These are phyloP conservation scores for Amanita jacksonii DNA, from an alignment of 768 basidiomycete genomes.

Conservation along the genomic window DNA sequence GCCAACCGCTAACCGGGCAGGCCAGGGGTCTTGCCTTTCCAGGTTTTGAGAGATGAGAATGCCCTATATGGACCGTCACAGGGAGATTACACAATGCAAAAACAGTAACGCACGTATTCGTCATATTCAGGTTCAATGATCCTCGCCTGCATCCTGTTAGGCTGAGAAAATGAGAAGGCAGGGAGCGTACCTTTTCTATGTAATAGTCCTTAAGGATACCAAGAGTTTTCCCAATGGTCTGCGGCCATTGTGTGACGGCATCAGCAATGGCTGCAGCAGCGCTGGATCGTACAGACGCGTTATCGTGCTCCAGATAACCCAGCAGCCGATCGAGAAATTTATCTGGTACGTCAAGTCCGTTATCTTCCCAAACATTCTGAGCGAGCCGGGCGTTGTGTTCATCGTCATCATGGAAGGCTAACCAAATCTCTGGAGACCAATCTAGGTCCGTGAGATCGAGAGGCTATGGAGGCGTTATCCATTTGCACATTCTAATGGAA, in stretches of 20 bases:
- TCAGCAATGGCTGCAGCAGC: constrained; percentile 67
- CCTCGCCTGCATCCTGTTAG: constrained; percentile 46
- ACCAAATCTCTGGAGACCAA: constrained; percentile 84
- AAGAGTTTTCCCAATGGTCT: constrained; percentile 38
- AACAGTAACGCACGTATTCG: constrained; percentile 57
- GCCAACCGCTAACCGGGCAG: constrained; percentile 67
- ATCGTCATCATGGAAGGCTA: constrained; percentile 77
- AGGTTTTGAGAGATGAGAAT: constrained; percentile 86
- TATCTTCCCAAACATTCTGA: constrained; percentile 85
- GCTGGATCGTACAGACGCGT: constrained; percentile 70
- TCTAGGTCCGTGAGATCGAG: constrained; percentile 92
- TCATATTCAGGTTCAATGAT: constrained; percentile 89
- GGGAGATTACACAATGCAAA: not conserved
- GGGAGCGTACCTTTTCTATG: constrained; percentile 59
- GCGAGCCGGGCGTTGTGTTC: constrained; percentile 86
- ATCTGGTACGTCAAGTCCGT: constrained; percentile 82
- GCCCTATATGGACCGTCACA: constrained; percentile 43
- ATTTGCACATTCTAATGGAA: too few relatives aligned
- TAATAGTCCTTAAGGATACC: constrained; percentile 59
- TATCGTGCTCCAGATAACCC: constrained; percentile 65
- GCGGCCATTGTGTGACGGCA: constrained; percentile 65
- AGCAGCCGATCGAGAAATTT: constrained; percentile 48
- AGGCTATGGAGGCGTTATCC: constrained; percentile 40
- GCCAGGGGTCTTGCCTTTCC: constrained; percentile 87
- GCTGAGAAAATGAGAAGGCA: not conserved